These are phyloP conservation scores for Panaeolus papilionaceus DNA, from an alignment of 768 basidiomycete species.

Conservation along the genomic window DNA sequence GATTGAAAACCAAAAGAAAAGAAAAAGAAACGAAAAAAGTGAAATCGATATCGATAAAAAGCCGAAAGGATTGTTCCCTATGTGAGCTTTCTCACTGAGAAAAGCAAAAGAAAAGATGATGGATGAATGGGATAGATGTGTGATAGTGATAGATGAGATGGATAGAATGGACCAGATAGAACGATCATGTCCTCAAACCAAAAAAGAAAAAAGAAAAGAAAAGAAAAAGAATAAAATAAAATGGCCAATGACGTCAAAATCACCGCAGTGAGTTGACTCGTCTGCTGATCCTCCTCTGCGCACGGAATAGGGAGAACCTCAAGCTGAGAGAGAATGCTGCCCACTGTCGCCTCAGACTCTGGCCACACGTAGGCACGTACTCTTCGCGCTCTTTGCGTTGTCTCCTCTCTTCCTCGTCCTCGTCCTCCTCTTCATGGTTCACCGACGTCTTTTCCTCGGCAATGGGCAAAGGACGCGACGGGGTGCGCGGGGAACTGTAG, in stretches of 20 bases:
- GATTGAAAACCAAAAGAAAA: background rate
- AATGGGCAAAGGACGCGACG: constrained; percentile 19
- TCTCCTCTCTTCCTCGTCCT: constrained; percentile 23
- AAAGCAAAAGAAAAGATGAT: background rate
- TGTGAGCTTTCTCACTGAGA: constrained; percentile 4
- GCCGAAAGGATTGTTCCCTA: background rate
- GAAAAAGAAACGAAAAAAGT: background rate
- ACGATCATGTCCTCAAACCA: too few relatives aligned
- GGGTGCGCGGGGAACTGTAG: background rate
- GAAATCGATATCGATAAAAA: background rate
- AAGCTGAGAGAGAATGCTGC: constrained; percentile 61
- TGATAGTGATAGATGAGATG: too few relatives aligned
- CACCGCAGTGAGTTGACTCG: constrained; percentile 34
- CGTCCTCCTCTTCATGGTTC: constrained; percentile 28
- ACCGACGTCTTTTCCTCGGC: constrained; percentile 19
- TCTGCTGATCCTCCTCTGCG: constrained; percentile 40
- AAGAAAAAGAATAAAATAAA: background rate
- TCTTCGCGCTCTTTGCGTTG: constrained; percentile 24
- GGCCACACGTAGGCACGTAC: constrained; percentile 62
- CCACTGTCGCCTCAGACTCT: constrained; percentile 63
- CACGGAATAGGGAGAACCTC: constrained; percentile 63
- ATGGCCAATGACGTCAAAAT: background rate
- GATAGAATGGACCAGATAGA: too few relatives aligned
- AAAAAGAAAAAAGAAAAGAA: background rate
- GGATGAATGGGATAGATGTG: background rate